These are phyloP conservation scores for Umbilicus rupestris DNA, from an alignment of 164 flowering plant genomes.

Conservation along the genomic window DNA sequence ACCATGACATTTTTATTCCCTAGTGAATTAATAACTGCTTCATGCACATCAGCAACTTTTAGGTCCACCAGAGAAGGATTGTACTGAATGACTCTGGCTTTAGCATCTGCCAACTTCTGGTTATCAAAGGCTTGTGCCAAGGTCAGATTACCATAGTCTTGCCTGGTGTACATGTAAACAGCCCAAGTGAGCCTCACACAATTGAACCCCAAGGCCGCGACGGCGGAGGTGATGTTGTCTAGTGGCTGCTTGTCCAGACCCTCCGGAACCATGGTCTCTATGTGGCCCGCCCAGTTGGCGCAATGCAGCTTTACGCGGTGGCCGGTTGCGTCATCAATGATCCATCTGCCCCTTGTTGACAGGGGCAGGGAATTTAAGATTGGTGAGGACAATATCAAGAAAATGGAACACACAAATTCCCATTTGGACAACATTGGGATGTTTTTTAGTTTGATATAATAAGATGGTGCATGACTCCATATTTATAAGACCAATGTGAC, in stretches of 20 bases:
- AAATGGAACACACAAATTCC: not conserved
- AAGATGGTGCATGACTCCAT: not conserved
- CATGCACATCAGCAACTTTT: slow-evolving; percentile 4
- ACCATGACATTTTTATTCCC: not conserved
- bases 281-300: slow-evolving; percentile 1
- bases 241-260: not conserved
- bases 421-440: not conserved
- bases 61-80: not conserved
- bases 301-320: not conserved
- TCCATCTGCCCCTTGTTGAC: slow-evolving; percentile 1
- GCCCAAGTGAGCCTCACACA: slow-evolving; percentile 7
- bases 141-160: not conserved
- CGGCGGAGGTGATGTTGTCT: not conserved
- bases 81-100: not conserved
- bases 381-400: not conserved
- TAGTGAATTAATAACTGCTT: not conserved
- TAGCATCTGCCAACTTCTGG: not conserved
- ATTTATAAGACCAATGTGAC: too few relatives aligned
- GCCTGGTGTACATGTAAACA: not conserved
- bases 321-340: not conserved
- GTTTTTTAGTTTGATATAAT: not conserved
- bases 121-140: slow-evolving; percentile 2
- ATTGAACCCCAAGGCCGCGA: not conserved
- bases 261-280: not conserved
- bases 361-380: not conserved